Evolutionary conservation across 768 basidiomycete genomes (phyloP).

Genomic region (Hericium coralloides): DNA sequence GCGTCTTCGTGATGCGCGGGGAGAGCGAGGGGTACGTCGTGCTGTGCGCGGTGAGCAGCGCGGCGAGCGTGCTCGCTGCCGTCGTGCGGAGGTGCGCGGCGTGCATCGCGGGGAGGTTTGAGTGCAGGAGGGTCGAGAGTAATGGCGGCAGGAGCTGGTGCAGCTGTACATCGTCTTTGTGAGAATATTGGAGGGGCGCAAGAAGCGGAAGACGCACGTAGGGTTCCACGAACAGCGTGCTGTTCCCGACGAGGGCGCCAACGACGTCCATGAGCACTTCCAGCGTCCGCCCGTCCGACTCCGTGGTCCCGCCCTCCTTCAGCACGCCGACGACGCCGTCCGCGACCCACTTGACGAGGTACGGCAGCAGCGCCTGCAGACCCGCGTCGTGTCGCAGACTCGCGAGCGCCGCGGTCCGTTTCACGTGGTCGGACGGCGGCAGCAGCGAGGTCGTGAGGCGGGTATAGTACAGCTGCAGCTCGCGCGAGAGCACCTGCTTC

Average conservation of each 20-base stretch:
- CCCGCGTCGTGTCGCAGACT: slow-evolving; percentile 87
- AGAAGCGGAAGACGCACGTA: slow-evolving; percentile 56
- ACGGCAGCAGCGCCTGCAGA: slow-evolving; percentile 83
- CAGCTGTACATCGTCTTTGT: slow-evolving; percentile 39
- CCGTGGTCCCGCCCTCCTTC: slow-evolving; percentile 37
- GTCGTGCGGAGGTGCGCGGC: slow-evolving; percentile 67
- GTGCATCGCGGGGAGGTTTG: slow-evolving; percentile 66
- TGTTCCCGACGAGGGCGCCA: slow-evolving; percentile 77
- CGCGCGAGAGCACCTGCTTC: slow-evolving; percentile 87
- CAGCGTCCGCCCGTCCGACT: slow-evolving; percentile 61
- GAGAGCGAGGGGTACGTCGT: slow-evolving; percentile 86
- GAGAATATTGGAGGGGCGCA: background rate
- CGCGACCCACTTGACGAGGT: slow-evolving; percentile 90
- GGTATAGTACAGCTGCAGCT: slow-evolving; percentile 91
- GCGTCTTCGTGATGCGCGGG: slow-evolving; percentile 88
- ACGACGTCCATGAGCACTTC: slow-evolving; percentile 82
- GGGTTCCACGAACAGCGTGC: slow-evolving; percentile 88
- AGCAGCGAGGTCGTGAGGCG: slow-evolving; percentile 81
- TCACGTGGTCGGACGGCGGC: slow-evolving; percentile 61
- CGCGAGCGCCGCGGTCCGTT: slow-evolving; percentile 83
- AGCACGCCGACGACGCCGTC: slow-evolving; percentile 73
- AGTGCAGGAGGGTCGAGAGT: slow-evolving; percentile 84
- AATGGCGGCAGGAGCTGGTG: slow-evolving; percentile 94
- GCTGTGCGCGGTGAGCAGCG: slow-evolving; percentile 70
- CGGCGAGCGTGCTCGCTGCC: slow-evolving; percentile 78